phyloP scores from a whole-genome alignment of 176 grass and related monocot genomes.

The Musa itinerans region DNA sequence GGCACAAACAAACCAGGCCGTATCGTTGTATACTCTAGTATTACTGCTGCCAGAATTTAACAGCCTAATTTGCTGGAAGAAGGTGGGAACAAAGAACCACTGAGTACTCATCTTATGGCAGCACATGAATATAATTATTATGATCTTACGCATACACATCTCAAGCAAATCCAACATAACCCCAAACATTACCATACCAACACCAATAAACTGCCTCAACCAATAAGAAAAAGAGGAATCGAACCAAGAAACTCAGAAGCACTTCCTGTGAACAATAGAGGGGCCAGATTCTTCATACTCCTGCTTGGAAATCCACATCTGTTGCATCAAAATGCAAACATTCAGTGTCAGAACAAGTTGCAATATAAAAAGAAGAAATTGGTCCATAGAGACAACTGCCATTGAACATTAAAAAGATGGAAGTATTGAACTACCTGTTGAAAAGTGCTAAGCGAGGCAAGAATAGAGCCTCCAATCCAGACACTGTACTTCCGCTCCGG shows the following conservation, averaged over 20 bases:
- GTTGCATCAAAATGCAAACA: background rate
- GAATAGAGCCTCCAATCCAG: background rate
- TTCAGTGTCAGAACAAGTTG: background rate
- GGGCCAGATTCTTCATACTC: background rate
- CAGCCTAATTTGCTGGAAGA: background rate
- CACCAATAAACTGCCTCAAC: background rate
- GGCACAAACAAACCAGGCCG: background rate
- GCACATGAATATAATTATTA: background rate
- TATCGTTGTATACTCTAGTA: background rate
- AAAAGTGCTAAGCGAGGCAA: background rate
- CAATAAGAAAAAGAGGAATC: background rate
- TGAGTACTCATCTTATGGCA: background rate
- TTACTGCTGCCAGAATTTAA: background rate
- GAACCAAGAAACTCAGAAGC: background rate
- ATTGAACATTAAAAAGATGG: background rate
- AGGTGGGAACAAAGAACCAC: background rate
- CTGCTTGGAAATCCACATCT: background rate
- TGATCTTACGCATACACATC: background rate
- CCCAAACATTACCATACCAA: background rate
- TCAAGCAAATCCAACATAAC: background rate
- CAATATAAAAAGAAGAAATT: background rate
- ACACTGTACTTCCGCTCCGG: background rate
- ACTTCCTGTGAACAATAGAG: background rate
- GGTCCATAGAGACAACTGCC: background rate
- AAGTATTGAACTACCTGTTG: background rate